A percentile compares a stretch with the other conserved stretches of the same genome.
These are phyloP conservation scores for Calonectria henricotiae DNA, from an alignment of 2,329 filamentous ascomycete species.

Conservation along the genomic window DNA sequence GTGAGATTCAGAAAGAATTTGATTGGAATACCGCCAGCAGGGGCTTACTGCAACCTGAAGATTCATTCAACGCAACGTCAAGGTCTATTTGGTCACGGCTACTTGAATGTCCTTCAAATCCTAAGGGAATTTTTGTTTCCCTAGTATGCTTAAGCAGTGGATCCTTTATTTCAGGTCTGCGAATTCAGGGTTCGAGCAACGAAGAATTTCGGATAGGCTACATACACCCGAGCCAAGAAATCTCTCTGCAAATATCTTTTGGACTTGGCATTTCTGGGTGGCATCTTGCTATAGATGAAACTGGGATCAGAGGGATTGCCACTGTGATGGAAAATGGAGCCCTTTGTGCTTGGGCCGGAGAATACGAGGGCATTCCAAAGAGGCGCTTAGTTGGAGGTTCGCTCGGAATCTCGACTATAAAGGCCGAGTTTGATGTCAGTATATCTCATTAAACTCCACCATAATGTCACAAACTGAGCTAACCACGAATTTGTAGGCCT, in stretches of 20 bases:
- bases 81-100: constrained; percentile 16
- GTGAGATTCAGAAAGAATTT: neutral
- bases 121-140: constrained; percentile 27
- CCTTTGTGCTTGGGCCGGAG: constrained; percentile 28
- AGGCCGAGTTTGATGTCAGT: constrained; percentile 30
- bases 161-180: constrained; percentile 32
- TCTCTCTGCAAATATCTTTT: constrained; percentile 9
- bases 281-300: constrained; percentile 24
- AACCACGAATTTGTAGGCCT: neutral
- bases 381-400: constrained; percentile 24
- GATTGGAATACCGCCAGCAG: constrained; percentile 29
- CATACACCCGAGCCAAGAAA: constrained; percentile 21
- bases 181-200: constrained; percentile 4
- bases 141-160: constrained; percentile 8
- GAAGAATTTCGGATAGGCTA: constrained; percentile 22
- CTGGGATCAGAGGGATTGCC: constrained; percentile 27
- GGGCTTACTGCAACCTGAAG: neutral
- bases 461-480: neutral
- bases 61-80: neutral
- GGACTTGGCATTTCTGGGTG: constrained; percentile 24
- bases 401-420: neutral
- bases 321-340: neutral
- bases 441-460: neutral
- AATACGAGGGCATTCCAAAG: neutral
- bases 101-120: neutral